Evolutionary conservation across 208 protist genomes (phyloP), one percentile per base, ranked within the genome.

Genomic region (Angomonas deanei): DNA sequence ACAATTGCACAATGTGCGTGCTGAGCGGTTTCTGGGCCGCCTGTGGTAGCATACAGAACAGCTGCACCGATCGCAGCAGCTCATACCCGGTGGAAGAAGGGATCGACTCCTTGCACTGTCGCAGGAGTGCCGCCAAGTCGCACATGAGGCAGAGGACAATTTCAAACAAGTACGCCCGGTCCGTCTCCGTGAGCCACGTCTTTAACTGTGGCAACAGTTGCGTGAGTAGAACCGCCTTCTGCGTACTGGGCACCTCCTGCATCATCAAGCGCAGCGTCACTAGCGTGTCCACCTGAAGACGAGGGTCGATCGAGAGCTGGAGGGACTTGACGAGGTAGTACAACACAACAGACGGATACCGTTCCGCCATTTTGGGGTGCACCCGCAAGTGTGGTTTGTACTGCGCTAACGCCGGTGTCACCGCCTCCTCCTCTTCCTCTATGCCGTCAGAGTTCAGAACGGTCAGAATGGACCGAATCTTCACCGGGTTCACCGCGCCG

Each of bases 271-370:
- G 70, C 10, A 93, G 77, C 32, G 84, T 80, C 27, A 59, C 27
- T 21, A 96, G 74, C 4, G 76, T 79, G 34, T 88, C 86, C 24
- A 82, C 69, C 72, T 93, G 86, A 58, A 85, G 84, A 55, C 80
- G 73, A 21, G 77, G 73, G 67, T 96, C 89, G 21, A 84, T 72
- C 34, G 82, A 76, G n/a, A 87, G 71, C 58, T 96, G 85, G 33
- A 96, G 60, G 17, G 84, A 80, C 60, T 87, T 88, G 23, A 93
- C 82, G 23, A 93, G 70, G 64, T 88, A 89, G 70, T 93, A 96
- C 13, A 96, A 72, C 26, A 93, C 73, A 23, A 84, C 80, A 6
- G 82, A 89, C 1, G 89, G 78, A 63, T 93, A 93, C 39, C 78
- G 80, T 32, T 92, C 84, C 11, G 68, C 73, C 70, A 96, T 82